Percentiles rank a stretch among this genome's conserved stretches.
Evolutionary conservation across 1,284 basidiomycete species (phyloP).

Genomic region (Trichosporon inkin): DNA sequence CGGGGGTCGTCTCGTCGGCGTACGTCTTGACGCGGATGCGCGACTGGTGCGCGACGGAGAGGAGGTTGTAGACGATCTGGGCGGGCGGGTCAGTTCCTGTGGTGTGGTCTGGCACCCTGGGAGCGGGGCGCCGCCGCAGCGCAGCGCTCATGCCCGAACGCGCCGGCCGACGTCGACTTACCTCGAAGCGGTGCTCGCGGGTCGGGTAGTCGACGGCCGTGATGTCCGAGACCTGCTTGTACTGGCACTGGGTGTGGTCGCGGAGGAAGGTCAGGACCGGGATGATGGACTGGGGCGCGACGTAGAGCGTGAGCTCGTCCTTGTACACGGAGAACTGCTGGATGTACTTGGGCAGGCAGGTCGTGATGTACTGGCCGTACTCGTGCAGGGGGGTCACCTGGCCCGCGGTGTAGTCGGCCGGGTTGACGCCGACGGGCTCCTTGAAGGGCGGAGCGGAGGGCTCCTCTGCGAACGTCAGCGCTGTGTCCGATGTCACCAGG

Average conservation of each 20-base stretch:
- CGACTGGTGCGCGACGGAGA: conserved; percentile 67
- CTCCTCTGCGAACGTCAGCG: conserved; percentile 21
- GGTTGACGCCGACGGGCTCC: conserved; percentile 82
- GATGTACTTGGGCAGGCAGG: conserved; percentile 88
- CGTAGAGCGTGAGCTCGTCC: conserved; percentile 83
- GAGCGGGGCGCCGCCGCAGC: no score
- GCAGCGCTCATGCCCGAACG: no score
- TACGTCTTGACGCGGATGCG: conserved; percentile 97
- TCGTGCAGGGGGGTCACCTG: conserved; percentile 73
- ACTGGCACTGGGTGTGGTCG: conserved; percentile 94
- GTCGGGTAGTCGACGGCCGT: conserved; percentile 95
- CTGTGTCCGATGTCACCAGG: neutral
- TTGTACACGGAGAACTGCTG: conserved; percentile 98
- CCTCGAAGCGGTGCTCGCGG: conserved; percentile 87
- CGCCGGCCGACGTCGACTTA: conserved; percentile 23
- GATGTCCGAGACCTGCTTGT: conserved; percentile 88
- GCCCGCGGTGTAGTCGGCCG: conserved; percentile 64
- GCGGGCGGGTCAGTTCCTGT: neutral
- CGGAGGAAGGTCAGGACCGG: conserved; percentile 89
- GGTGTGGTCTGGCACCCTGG: no score
- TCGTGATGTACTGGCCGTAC: conserved; percentile 84
- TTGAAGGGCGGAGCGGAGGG: conserved; percentile 68
- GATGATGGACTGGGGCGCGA: conserved; percentile 74
- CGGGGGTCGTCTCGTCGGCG: conserved; percentile 89
- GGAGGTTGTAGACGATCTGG: conserved; percentile 87